phyloP scores from a whole-genome alignment of 306 rosid genomes.

The Glycine latifolia region DNA sequence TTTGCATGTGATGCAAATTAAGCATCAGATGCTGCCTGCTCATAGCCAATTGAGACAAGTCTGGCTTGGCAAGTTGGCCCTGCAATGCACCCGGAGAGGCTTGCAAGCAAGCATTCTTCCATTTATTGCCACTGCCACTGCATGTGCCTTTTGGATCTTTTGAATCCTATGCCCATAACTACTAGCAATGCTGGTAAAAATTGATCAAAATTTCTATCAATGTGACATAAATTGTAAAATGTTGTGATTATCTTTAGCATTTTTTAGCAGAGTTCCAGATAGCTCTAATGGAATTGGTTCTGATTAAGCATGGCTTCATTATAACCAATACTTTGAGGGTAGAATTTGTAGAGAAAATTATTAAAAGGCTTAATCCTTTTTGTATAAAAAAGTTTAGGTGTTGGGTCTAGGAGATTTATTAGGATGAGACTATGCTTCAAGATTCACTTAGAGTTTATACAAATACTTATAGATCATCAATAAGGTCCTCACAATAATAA shows the following conservation, averaged over 20 bases:
- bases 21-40: slow-evolving; percentile 39
- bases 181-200: not conserved
- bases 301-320: not conserved
- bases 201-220: not conserved
- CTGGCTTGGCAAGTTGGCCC: slow-evolving; percentile 41
- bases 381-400: no score
- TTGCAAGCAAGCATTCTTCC: slow-evolving; percentile 26
- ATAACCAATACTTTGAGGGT: not conserved
- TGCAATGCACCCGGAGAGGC: slow-evolving; percentile 23
- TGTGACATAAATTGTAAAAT: not conserved
- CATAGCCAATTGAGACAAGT: slow-evolving; percentile 31
- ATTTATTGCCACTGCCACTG: slow-evolving; percentile 38
- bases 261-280: not conserved
- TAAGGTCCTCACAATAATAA: no score
- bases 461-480: no score
- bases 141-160: slow-evolving; percentile 41
- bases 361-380: no score
- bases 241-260: not conserved
- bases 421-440: no score
- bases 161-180: not conserved
- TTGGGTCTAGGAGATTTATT: no score
- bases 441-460: no score
- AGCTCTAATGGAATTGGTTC: not conserved
- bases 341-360: slow-evolving; percentile 2
- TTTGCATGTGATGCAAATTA: slow-evolving; percentile 39